Conservation (phyloP, 768 basidiomycete genomes). For the Pleurotus djamor region DNA sequence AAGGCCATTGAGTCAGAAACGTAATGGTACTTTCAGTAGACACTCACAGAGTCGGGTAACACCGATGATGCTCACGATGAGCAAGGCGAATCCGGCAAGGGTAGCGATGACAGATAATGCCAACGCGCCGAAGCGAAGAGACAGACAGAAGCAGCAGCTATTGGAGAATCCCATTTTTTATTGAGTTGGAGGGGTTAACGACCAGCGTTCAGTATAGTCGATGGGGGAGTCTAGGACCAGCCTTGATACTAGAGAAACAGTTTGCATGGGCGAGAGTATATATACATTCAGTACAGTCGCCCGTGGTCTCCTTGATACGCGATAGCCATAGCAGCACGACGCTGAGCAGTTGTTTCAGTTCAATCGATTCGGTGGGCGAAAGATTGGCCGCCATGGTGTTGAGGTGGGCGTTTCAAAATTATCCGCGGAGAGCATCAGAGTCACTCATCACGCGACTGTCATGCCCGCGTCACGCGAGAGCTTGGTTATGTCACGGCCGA, state of each 20-base stretch:
- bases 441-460: too few species aligned
- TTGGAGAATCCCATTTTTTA: slow-evolving; percentile 3
- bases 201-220: background rate
- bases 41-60: background rate
- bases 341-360: background rate
- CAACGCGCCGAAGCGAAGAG: background rate
- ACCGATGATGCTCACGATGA: background rate
- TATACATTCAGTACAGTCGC: background rate
- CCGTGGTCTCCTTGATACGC: slow-evolving; percentile 3
- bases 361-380: background rate
- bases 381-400: background rate
- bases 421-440: too few species aligned
- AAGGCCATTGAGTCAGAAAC: background rate
- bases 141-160: slow-evolving; percentile 5
- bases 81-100: background rate
- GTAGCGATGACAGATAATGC: background rate
- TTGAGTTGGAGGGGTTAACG: background rate
- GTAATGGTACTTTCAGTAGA: background rate
- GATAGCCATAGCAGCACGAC: background rate
- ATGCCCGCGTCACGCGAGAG: background rate
- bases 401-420: too few species aligned
- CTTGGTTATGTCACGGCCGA: background rate
- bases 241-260: background rate
- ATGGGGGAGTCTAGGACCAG: slow-evolving; percentile 2
- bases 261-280: background rate